Evolutionary conservation across 73 alveolate genomes (phyloP), one percentile per base, ranked within the genome.

Genomic region (Paramecium octaurelia): DNA sequence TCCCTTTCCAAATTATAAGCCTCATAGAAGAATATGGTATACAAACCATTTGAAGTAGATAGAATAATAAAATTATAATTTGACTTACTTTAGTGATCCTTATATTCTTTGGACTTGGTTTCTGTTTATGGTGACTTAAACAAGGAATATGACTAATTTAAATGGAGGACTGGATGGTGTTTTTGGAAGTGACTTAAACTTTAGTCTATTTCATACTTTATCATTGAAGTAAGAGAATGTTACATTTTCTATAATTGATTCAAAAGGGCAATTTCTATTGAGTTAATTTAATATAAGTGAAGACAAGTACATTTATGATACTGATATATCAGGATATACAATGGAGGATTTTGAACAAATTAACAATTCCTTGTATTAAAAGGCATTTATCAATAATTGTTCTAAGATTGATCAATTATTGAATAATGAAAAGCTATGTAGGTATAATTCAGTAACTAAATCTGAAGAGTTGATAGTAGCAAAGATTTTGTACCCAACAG

Each of bases 11-110:
- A 80, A 80, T 24, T 80, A 80, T 44, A 42, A 43, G n/a, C 91
- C 91, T 20, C 91, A 80, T 80, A 42, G 57, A 48, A 80, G 91
- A 24, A 46, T 42, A 43, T 80, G 91, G 91, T 80, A 80, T 46
- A 43, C 91, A 18, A 24, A 80, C 20, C 91, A 80, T 46, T 8
- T 80, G 16, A 43, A 46, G 44, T 35, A 75, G 40, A 42, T 35
- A 12, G 88, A 29, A 75, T 8, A 35, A 9, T n/a, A 42, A 38
- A 75, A 75, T 42, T 38, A 42, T 12, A 75, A 75, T 75, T 35
- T 42, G 8, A 80, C 91, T 2, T 24, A 44, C 27, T 80, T 80
- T 44, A 43, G 76, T 80, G 50, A 42, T 48, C 91, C 91, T 11
- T 80, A 80, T 27, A 40, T 80, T 44, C 2, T 80, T 10, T 80